A percentile compares a stretch with the other conserved stretches of the same genome.
These are phyloP conservation scores for Tetrapisispora fleetii DNA, from an alignment of 805 yeast species.

Conservation along the genomic window DNA sequence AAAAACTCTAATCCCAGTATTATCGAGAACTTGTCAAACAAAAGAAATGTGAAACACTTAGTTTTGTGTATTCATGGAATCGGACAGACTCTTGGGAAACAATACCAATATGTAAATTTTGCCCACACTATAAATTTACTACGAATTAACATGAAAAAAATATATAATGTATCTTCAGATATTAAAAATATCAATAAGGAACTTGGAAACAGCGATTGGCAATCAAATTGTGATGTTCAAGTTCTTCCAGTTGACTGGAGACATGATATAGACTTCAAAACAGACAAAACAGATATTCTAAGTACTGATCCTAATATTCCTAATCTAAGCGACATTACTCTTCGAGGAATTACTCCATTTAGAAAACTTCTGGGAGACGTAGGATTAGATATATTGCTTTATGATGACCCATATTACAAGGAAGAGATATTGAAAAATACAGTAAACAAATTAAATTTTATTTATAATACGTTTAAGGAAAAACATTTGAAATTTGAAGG, in stretches of 20 bases:
- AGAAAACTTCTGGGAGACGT: conserved; percentile 80
- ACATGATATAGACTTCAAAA: conserved; percentile 55
- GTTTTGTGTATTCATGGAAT: conserved; percentile 91
- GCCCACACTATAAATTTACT: conserved; percentile 71
- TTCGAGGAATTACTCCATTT: conserved; percentile 67
- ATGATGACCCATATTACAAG: conserved; percentile 62
- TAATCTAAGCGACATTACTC: conserved; percentile 58
- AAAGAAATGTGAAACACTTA: conserved; percentile 42
- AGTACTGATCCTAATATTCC: conserved; percentile 40
- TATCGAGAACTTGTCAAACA: conserved; percentile 30
- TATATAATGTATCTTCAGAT: conserved; percentile 35
- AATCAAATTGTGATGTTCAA: conserved; percentile 54
- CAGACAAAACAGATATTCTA: conserved; percentile 35
- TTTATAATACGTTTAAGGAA: conserved; percentile 47
- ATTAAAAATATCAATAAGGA: conserved; percentile 36
- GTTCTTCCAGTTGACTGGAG: conserved; percentile 92
- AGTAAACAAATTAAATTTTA: conserved; percentile 49
- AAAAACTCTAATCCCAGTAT: conserved; percentile 32
- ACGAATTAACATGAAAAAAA: conserved; percentile 45
- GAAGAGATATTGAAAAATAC: conserved; percentile 55
- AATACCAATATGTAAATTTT: conserved; percentile 74
- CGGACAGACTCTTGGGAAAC: conserved; percentile 77
- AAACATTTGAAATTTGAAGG: conserved; percentile 71
- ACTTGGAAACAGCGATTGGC: conserved; percentile 34
- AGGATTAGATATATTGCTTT: conserved; percentile 69